Base-by-base conservation (phyloP, 495 filamentous ascomycete species). In the Hypoxylon fuscum region DNA sequence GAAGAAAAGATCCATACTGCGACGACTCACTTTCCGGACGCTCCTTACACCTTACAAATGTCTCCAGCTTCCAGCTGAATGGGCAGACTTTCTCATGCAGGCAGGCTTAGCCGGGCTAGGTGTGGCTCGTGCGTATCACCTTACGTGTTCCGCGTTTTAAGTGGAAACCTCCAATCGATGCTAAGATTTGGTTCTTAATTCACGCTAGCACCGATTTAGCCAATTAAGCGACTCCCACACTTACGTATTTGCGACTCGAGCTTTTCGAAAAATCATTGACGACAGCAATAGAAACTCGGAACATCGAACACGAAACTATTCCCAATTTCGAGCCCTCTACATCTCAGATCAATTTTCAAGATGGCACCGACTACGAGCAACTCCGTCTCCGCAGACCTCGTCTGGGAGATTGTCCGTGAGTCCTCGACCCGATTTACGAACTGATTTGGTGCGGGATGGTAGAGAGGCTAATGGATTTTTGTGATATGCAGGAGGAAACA, bases 391-490 rank as follows among this genome's bases (percentile, higher is more conserved):
- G 79, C 87, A 68, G 93, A 97, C 75, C 85, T 96, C 63, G 81
- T 96, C 83, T 97, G 92, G 92, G 88, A 92, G 83, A 78, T 93
- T 76, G 84, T 85, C 81, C 90, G 93, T 97, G 83, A 72, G 90
- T 88, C 49, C 43, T 57, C 14, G 59, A 18, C 27, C 22, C 44
- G 3, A 31, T 31, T 53, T 18, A 5, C n/a, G 12, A 41, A 7
- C 17, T 47, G 10, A 14, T 44, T 56, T 9, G 45, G 15, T n/a
- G 21, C 2, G 29, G 6, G 29, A 9, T 23, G 20, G 53, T 1
- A 55, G 8, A 34, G 20, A 62, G 25, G 43, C 57, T 60, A 21
- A 62, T 55, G 45, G 50, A 40, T 12, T 14, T 38, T 5, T 18
- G 9, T 34, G 38, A 41, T 59, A 64, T 43, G 67, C 72, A 96